phyloP scores from a whole-genome alignment of 495 filamentous ascomycete species.

The Lepraria neglecta region DNA sequence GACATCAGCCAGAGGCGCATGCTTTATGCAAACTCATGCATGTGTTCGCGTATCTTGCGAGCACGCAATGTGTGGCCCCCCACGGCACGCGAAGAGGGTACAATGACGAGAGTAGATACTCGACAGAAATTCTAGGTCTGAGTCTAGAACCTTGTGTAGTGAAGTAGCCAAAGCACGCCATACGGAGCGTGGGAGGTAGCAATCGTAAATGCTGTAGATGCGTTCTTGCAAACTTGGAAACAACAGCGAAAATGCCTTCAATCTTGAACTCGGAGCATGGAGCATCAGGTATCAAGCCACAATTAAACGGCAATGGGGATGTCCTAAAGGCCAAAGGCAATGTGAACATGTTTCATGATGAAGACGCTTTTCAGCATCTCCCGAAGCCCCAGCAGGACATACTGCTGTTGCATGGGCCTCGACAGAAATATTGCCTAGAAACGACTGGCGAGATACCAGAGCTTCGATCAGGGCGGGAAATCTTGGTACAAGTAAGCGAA shows the following conservation, averaged over 20 bases:
- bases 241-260: slow-evolving; percentile 12
- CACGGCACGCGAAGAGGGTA: no score
- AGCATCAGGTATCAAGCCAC: slow-evolving; percentile 17
- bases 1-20: no score
- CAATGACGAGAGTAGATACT: no score
- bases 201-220: background rate
- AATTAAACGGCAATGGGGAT: slow-evolving; percentile 1
- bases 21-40: no score
- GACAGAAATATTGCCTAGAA: slow-evolving; percentile 36
- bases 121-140: no score
- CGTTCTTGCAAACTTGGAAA: background rate
- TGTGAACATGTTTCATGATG: slow-evolving; percentile 16
- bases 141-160: no score
- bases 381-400: slow-evolving; percentile 36
- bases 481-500: slow-evolving; percentile 20
- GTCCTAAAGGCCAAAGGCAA: slow-evolving; percentile 20
- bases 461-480: slow-evolving; percentile 16
- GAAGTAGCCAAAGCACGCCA: no score
- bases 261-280: slow-evolving; percentile 15
- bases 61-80: no score
- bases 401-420: slow-evolving; percentile 39
- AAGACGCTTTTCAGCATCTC: slow-evolving; percentile 18
- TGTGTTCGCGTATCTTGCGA: no score
- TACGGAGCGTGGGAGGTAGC: no score
- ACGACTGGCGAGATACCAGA: slow-evolving; percentile 21